phyloP scores from a whole-genome alignment of 2,329 filamentous ascomycete genomes.

The Penicillium sp. region DNA sequence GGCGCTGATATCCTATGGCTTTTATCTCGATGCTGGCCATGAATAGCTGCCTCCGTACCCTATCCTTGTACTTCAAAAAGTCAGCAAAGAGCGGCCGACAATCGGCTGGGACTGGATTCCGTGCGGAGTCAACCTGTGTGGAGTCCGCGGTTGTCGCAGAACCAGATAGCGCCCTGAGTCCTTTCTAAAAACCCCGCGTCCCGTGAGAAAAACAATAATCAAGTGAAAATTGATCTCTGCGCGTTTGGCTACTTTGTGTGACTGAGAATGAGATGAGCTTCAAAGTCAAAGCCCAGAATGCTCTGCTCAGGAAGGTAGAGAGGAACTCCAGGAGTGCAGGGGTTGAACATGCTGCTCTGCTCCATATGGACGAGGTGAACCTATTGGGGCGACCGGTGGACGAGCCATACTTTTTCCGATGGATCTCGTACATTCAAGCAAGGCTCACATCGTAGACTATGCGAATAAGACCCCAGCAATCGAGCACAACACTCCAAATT shows the following conservation, averaged over 20 bases:
- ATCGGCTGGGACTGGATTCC: too few species aligned
- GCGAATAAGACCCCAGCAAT: neutral
- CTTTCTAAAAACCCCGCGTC: neutral
- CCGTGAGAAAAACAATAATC: neutral
- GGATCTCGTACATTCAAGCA: neutral
- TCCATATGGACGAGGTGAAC: neutral
- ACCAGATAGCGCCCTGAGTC: neutral
- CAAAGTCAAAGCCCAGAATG: too few species aligned
- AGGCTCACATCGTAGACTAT: neutral
- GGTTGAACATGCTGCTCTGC: neutral
- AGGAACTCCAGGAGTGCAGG: neutral
- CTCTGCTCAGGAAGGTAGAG: neutral
- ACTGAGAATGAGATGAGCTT: neutral
- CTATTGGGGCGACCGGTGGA: neutral
- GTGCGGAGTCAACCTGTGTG: conserved; percentile 1
- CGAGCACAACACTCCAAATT: neutral
- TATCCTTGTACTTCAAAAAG: neutral
- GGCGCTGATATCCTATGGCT: neutral
- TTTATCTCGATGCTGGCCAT: neutral
- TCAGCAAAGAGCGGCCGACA: neutral
- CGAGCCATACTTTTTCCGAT: neutral
- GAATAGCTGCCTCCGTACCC: neutral
- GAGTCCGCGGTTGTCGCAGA: neutral
- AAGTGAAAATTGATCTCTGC: neutral
- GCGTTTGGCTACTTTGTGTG: neutral